Evolutionary conservation across 176 grass and related monocot genomes (phyloP), one percentile per base, ranked within the genome.

Genomic region (Dendrocalamus sinicus): DNA sequence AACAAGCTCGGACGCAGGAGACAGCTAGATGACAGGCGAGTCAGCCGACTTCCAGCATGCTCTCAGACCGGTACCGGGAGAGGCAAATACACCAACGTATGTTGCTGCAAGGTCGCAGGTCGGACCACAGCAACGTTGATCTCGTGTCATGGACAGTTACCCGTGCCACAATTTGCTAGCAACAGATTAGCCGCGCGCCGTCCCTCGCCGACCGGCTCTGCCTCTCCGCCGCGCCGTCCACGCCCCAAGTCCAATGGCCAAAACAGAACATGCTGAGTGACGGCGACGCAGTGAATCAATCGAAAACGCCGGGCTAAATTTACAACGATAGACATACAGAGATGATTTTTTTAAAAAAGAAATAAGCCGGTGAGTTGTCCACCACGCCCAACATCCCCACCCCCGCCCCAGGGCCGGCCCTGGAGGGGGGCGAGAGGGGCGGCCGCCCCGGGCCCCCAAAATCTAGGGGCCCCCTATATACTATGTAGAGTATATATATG

Each of bases 321-420:
- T 39, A 39, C 37, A 39, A 5, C 37, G 5, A 5, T 5, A 39
- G 37, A 39, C 4, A 5, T 39, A 39, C 37, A 39, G 4, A 39
- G 37, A 5, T 39, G 32, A 39, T 35, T 35, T 39, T 39, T 39
- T 39, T 39, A 5, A 39, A 39, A 39, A 39, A 37, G 4, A 5
- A 39, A 39, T 39, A 39, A 39, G 37, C 78, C 78, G 44, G 17
- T 82, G 88, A 82, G 83, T 54, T 86, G 72, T 86, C 41, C 55
- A 30, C 52, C 79, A 39, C 37, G 37, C 37, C 37, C 37, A 4
- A 5, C 37, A 35, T 35, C 32, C 32, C 32, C 32, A 4, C 4
- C 37, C 4, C 37, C 37, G 5, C 37, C 37, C 59, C n/a, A n/a
- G n/a, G n/a, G n/a, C n/a, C n/a, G n/a, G n/a, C n/a, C n/a, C n/a